Percentiles rank a stretch among this genome's conserved stretches.
phyloP scores from a whole-genome alignment of 805 yeast genomes.

The Hanseniaspora hatyaiensis region DNA sequence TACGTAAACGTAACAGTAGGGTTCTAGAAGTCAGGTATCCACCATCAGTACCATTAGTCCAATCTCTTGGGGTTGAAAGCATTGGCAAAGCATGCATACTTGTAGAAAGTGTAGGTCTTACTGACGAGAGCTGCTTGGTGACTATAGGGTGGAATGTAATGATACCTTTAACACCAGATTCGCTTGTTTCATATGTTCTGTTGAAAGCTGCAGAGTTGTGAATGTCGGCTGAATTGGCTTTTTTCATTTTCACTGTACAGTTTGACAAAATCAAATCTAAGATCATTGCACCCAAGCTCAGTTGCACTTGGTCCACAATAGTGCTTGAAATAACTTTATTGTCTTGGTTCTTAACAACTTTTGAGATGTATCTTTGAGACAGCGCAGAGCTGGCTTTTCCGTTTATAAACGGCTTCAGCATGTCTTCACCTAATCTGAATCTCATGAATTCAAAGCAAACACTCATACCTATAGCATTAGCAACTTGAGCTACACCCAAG shows the following conservation, averaged over 20 bases:
- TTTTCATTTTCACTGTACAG: conserved; percentile 21
- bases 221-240: conserved; percentile 18
- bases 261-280: conserved; percentile 2
- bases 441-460: conserved; percentile 5
- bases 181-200: conserved; percentile 58
- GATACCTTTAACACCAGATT: conserved; percentile 28
- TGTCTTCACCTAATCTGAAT: neutral
- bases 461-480: neutral
- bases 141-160: conserved; percentile 62
- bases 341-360: neutral
- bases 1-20: conserved; percentile 61
- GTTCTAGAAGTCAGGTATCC: conserved; percentile 64
- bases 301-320: conserved; percentile 3
- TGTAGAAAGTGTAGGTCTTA: conserved; percentile 48
- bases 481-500: neutral
- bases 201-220: conserved; percentile 77
- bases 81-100: conserved; percentile 87
- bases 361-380: neutral
- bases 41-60: conserved; percentile 74
- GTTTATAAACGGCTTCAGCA: neutral
- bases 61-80: conserved; percentile 81
- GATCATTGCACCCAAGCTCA: neutral
- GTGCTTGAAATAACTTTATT: neutral
- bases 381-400: neutral
- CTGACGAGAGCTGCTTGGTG: conserved; percentile 54